phyloP scores from a whole-genome alignment of 176 grass and related monocot species.

The Hsuehochloa calcarea region DNA sequence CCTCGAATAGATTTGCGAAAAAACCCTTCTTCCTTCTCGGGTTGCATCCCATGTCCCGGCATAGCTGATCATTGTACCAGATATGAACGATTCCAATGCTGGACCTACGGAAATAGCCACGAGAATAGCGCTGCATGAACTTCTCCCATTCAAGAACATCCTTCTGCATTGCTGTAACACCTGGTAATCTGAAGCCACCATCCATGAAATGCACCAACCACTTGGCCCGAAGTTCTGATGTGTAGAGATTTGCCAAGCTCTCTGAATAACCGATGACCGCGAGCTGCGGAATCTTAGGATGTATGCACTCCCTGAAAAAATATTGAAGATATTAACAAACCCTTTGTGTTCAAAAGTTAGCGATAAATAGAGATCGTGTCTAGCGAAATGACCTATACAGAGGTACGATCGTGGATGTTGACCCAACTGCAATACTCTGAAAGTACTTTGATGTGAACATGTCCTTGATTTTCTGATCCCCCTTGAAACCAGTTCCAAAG shows the following conservation, averaged over 20 bases:
- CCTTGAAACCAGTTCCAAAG: slow-evolving; percentile 51
- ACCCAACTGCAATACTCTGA: slow-evolving; percentile 34
- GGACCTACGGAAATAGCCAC: slow-evolving; percentile 45
- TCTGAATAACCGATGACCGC: slow-evolving; percentile 57
- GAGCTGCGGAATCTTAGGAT: slow-evolving; percentile 61
- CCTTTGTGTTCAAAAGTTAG: not conserved
- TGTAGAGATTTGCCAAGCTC: slow-evolving; percentile 64
- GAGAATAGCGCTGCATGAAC: slow-evolving; percentile 53
- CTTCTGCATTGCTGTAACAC: slow-evolving; percentile 42
- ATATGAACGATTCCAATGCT: slow-evolving; percentile 41
- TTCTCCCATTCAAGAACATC: slow-evolving; percentile 58
- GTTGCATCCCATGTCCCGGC: slow-evolving; percentile 59
- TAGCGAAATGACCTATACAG: slow-evolving; percentile 43
- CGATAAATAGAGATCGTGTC: not conserved
- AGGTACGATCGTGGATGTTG: slow-evolving; percentile 37
- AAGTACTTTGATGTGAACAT: slow-evolving; percentile 62
- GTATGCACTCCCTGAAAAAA: slow-evolving; percentile 52
- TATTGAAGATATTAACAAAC: not conserved
- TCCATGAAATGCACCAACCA: slow-evolving; percentile 59
- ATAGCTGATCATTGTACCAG: slow-evolving; percentile 67
- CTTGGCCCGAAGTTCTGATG: slow-evolving; percentile 44
- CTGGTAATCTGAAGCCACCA: slow-evolving; percentile 52
- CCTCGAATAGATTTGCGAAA: slow-evolving; percentile 37
- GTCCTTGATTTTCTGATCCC: slow-evolving; percentile 54
- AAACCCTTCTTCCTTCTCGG: slow-evolving; percentile 51